phyloP scores from a whole-genome alignment of 768 basidiomycete species.

The Crepidotus variabilis region DNA sequence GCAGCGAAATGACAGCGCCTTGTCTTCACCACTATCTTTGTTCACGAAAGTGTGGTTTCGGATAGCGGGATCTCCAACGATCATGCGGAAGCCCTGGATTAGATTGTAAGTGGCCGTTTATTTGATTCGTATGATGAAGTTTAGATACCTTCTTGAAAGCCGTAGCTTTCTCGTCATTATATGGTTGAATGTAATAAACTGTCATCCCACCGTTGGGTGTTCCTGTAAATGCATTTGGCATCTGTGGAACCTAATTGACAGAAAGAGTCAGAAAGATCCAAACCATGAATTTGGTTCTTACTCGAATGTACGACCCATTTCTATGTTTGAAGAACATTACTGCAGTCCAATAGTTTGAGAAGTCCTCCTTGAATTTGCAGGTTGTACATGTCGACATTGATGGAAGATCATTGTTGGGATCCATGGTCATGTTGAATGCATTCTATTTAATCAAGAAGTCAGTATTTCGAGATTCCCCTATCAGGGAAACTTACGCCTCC shows the following conservation, averaged over 20 bases:
- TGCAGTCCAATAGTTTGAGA: conserved; percentile 8
- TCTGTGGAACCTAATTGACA: conserved; percentile 4
- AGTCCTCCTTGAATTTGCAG: conserved; percentile 17
- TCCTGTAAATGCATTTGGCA: conserved; percentile 15
- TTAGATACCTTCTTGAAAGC: background rate
- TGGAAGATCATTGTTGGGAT: conserved; percentile 11
- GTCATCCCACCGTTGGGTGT: conserved; percentile 20
- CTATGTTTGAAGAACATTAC: conserved; percentile 19
- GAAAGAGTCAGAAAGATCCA: background rate
- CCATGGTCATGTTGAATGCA: conserved; percentile 17
- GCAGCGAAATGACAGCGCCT: conserved; percentile 17
- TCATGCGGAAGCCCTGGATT: conserved; percentile 22
- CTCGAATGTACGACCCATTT: conserved; percentile 17
- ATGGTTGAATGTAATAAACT: no score
- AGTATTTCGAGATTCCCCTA: background rate
- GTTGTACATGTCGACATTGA: conserved; percentile 15
- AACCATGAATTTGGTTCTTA: background rate
- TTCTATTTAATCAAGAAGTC: background rate
- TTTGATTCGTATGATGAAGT: background rate
- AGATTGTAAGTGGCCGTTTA: background rate
- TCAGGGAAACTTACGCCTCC: conserved; percentile 10
- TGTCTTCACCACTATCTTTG: conserved; percentile 5
- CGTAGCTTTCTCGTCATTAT: conserved; percentile 10
- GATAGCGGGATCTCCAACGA: conserved; percentile 15
- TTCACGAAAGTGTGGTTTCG: conserved; percentile 7